These are phyloP conservation scores for Nakazawaea populi DNA, from an alignment of 805 yeast species.

Conservation along the genomic window DNA sequence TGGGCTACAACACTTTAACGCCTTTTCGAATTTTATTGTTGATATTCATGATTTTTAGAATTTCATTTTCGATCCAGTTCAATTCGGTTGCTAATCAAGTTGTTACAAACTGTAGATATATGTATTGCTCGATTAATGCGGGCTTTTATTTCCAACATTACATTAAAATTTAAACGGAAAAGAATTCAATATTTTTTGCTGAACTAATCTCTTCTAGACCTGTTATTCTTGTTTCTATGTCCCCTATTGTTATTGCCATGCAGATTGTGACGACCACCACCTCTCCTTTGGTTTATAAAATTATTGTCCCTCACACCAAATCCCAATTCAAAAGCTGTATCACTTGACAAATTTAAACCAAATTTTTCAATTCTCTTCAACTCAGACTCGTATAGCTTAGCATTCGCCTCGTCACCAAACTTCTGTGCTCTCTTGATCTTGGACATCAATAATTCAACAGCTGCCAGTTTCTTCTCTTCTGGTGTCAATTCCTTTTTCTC, in stretches of 20 bases:
- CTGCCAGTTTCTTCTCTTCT: constrained; percentile 66
- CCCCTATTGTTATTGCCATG: neutral
- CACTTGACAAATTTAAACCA: constrained; percentile 67
- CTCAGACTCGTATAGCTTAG: constrained; percentile 51
- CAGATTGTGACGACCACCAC: neutral
- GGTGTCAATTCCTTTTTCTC: constrained; percentile 39
- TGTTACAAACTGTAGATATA: too few species aligned
- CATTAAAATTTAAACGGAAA: too few species aligned
- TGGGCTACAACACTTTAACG: neutral
- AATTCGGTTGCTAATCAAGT: too few species aligned
- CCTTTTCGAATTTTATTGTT: too few species aligned
- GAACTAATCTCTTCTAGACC: too few species aligned
- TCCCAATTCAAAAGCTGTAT: constrained; percentile 65
- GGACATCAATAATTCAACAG: constrained; percentile 59
- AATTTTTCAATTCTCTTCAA: constrained; percentile 75
- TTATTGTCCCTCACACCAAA: constrained; percentile 21
- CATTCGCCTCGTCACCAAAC: constrained; percentile 57
- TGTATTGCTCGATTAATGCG: too few species aligned
- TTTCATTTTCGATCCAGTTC: too few species aligned
- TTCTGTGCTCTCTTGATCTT: constrained; percentile 70
- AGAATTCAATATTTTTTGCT: neutral
- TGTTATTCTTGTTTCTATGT: neutral
- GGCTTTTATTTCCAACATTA: too few species aligned
- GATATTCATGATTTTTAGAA: too few species aligned
- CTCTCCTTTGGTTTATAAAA: neutral